Percentiles rank a stretch among this genome's conserved stretches.
Conservation (phyloP, 768 basidiomycete genomes). For the Amyloporia xantha region DNA sequence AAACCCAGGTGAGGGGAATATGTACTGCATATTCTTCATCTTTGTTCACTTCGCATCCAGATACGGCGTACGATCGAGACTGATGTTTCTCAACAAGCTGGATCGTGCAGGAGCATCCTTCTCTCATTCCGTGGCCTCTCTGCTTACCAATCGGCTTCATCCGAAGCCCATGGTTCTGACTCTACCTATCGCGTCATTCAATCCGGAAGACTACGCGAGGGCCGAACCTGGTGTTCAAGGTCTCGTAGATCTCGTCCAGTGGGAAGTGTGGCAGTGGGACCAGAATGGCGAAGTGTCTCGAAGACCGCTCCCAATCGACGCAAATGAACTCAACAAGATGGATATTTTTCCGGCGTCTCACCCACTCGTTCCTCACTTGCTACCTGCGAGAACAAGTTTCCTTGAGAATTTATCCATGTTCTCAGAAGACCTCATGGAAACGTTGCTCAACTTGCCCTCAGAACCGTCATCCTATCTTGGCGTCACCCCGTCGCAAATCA, state of each 20-base stretch:
- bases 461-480: slow-evolving; percentile 59
- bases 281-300: slow-evolving; percentile 37
- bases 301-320: slow-evolving; percentile 44
- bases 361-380: slow-evolving; percentile 61
- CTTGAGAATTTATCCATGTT: slow-evolving; percentile 77
- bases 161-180: slow-evolving; percentile 62
- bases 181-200: slow-evolving; percentile 75
- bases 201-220: slow-evolving; percentile 52
- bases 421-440: slow-evolving; percentile 75
- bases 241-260: slow-evolving; percentile 75
- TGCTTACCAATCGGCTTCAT: slow-evolving; percentile 71
- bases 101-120: slow-evolving; percentile 85
- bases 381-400: slow-evolving; percentile 60
- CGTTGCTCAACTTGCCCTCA: slow-evolving; percentile 50
- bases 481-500: slow-evolving; percentile 44
- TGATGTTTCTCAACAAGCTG: slow-evolving; percentile 84
- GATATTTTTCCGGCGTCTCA: slow-evolving; percentile 48
- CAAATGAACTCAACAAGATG: slow-evolving; percentile 34
- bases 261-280: slow-evolving; percentile 78
- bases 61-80: slow-evolving; percentile 70
- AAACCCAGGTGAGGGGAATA: slow-evolving; percentile 27
- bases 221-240: slow-evolving; percentile 85
- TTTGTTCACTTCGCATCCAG: slow-evolving; percentile 36
- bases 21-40: too few species aligned
- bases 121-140: slow-evolving; percentile 59